Evolutionary conservation across 2,329 filamentous ascomycete genomes (phyloP), one percentile per base, ranked within the genome.

Genomic region (Aspergillus ruber): DNA sequence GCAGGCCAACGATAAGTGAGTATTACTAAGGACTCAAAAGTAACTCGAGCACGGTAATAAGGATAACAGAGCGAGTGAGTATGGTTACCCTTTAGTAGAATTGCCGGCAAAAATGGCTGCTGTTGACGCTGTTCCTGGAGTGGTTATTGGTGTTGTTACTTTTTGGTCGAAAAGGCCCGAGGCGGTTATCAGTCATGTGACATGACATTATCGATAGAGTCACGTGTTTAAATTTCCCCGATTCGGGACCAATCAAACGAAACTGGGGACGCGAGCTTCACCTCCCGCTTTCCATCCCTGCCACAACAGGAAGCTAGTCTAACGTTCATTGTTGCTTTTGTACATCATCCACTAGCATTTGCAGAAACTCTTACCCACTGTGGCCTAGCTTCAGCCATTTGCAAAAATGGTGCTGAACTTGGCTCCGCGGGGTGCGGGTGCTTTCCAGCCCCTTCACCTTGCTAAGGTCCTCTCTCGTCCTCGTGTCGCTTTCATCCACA

Each of bases 1-100:
- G 71, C 69, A 74, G 69, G 76, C 74, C 71, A 75, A 76, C 68
- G 64, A 70, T 70, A 60, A 71, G 69, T 72, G 70, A 72, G 69
- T 70, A 65, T 72, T 73, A 73, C 70, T 68, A 64, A 64, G 54
- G 56, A 60, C 58, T 60, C 62, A 56, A 61, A 54, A 61, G 54
- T 15, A 57, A 57, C 61, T 59, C 53, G 55, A 55, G 51, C 44
- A 49, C 51, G 50, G 36, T 50, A 50, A 52, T 47, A 40, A 48
- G 51, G 45, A 53, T 52, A 50, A 39, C 47, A 55, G 49, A 42
- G 45, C 44, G 47, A 48, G 42, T 57, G 25, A 29, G 33, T 17
- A 35, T 35, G 33, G 33, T 58, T 56, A 56, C 57, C 53, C 54
- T 61, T 56, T 53, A 56, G 59, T 59, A 45, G 42, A 48, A 42